phyloP scores from a whole-genome alignment of 108 stramenopile genomes.

The Hondaea fermentalgiana region DNA sequence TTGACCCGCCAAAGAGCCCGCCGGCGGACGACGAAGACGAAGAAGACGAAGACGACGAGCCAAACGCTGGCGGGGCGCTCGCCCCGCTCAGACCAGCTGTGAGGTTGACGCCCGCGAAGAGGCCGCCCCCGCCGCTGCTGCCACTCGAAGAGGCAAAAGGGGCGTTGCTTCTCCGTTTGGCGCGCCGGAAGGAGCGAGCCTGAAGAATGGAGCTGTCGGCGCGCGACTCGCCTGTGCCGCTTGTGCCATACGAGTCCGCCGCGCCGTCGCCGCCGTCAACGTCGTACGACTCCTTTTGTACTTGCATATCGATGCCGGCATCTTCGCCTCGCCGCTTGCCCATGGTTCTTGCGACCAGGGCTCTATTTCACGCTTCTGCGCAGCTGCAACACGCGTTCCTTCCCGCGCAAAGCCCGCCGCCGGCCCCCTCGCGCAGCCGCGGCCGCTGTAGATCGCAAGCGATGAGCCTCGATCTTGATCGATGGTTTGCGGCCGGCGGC shows the following conservation, averaged over 20 bases:
- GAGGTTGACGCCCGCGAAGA: background rate
- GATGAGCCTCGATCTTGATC: too few relatives aligned
- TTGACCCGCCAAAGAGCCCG: background rate
- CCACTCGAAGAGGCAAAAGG: background rate
- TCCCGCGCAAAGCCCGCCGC: too few relatives aligned
- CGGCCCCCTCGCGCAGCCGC: too few relatives aligned
- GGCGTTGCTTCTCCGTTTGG: too few relatives aligned
- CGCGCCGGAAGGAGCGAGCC: background rate
- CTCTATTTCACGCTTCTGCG: background rate
- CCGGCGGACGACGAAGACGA: background rate
- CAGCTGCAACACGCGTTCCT: too few relatives aligned
- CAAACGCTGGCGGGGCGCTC: background rate
- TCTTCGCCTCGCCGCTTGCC: background rate
- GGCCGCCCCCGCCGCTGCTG: background rate
- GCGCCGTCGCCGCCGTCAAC: background rate
- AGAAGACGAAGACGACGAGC: background rate
- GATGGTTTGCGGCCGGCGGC: too few relatives aligned
- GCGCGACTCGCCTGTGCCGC: background rate
- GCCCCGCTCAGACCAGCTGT: background rate
- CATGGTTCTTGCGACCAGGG: background rate
- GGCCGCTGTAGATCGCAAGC: too few relatives aligned
- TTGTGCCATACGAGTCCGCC: background rate
- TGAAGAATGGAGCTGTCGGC: background rate
- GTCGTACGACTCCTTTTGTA: background rate
- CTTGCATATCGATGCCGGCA: constrained; percentile 2